phyloP scores from a whole-genome alignment of 495 filamentous ascomycete species.

The Oidiodendron maius region DNA sequence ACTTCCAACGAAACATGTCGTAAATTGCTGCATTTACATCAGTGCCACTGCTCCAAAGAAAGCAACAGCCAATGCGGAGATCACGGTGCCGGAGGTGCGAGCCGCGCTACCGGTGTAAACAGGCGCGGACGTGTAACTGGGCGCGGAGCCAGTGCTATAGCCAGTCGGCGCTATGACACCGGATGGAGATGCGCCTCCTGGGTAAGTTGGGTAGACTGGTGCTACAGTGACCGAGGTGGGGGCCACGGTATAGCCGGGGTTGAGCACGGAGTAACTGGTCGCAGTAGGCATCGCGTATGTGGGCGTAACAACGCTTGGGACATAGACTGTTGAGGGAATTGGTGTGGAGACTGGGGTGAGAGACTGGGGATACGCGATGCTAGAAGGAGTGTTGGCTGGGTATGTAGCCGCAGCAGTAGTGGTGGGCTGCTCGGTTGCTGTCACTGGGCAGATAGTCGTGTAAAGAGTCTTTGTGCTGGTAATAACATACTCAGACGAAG shows the following conservation, averaged over 20 bases:
- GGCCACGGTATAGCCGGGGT: constrained; percentile 5
- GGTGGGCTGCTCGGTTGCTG: neutral
- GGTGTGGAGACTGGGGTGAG: constrained; percentile 2
- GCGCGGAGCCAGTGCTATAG: no score
- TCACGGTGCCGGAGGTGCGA: no score
- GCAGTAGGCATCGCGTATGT: constrained; percentile 9
- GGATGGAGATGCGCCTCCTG: no score
- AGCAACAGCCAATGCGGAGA: no score
- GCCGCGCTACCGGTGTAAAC: neutral
- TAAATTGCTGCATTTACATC: no score
- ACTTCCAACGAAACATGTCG: no score
- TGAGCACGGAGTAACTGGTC: constrained; percentile 3
- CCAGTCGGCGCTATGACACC: no score
- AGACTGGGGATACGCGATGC: neutral
- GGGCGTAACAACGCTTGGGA: constrained; percentile 3
- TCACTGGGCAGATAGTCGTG: constrained; percentile 23
- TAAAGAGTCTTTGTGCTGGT: constrained; percentile 21
- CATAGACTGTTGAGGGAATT: constrained; percentile 6
- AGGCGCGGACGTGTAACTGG: neutral
- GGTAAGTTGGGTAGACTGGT: no score
- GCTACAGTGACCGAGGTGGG: no score
- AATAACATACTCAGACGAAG: constrained; percentile 17
- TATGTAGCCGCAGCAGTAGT: neutral
- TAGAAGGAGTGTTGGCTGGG: neutral
- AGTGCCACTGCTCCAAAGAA: no score